phyloP scores from a whole-genome alignment of 768 basidiomycete species.

The Termitomyces sp. region DNA sequence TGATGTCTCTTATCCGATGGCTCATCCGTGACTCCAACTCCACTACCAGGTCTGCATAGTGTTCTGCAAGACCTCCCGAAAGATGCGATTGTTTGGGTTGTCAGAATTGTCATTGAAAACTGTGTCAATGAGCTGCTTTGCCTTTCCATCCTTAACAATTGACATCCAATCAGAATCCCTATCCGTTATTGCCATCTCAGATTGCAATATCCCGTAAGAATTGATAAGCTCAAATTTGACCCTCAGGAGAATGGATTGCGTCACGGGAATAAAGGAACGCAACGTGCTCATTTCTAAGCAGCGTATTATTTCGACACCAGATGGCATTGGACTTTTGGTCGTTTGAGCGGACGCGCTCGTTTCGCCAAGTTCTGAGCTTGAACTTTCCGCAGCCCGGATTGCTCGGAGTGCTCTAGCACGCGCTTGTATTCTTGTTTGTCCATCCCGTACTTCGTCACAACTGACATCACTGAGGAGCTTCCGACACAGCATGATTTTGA shows the following conservation, averaged over 20 bases:
- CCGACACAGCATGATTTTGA: slow-evolving; percentile 39
- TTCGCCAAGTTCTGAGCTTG: not conserved
- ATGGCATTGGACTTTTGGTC: slow-evolving; percentile 12
- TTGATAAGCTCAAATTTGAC: slow-evolving; percentile 33
- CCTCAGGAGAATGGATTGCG: slow-evolving; percentile 14
- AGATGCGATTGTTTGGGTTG: not conserved
- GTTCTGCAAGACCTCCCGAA: slow-evolving; percentile 7
- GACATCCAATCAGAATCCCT: slow-evolving; percentile 29
- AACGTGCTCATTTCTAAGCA: slow-evolving; percentile 10
- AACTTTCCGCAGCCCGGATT: slow-evolving; percentile 7
- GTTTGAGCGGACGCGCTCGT: slow-evolving; percentile 2
- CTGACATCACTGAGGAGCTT: slow-evolving; percentile 17
- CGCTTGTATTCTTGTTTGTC: slow-evolving; percentile 16
- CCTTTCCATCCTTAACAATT: slow-evolving; percentile 17
- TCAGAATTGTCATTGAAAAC: slow-evolving; percentile 16
- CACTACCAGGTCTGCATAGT: slow-evolving; percentile 1
- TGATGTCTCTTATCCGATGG: not conserved
- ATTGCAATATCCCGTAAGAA: slow-evolving; percentile 32
- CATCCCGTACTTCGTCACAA: not conserved
- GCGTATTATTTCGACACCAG: slow-evolving; percentile 13
- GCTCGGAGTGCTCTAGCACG: slow-evolving; percentile 17
- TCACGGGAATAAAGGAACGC: slow-evolving; percentile 3
- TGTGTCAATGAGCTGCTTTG: slow-evolving; percentile 19
- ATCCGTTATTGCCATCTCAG: slow-evolving; percentile 15
- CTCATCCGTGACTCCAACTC: not conserved